Evolutionary conservation across 2,329 filamentous ascomycete genomes (phyloP).

Genomic region (Arthroderma sp.): DNA sequence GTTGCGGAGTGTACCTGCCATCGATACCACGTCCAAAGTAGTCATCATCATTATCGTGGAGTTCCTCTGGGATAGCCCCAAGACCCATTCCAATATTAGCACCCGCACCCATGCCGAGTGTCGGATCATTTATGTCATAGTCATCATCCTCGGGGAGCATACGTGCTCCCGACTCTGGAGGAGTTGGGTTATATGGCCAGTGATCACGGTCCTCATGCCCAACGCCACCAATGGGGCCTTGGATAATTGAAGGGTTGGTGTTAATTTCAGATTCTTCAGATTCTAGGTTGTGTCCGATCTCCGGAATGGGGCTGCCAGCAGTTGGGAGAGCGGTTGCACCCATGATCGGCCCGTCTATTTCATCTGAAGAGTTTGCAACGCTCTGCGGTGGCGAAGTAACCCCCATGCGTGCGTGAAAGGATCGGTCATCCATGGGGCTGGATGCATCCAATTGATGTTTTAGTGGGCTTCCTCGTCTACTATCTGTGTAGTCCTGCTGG

Average conservation of each 20-base stretch:
- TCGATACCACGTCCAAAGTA: conserved; percentile 21
- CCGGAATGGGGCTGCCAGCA: conserved; percentile 58
- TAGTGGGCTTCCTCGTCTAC: conserved; percentile 31
- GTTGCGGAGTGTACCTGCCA: background rate
- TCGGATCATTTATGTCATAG: conserved; percentile 2
- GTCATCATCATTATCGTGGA: conserved; percentile 47
- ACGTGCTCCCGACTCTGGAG: conserved; percentile 28
- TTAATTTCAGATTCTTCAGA: conserved; percentile 46
- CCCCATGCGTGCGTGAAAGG: conserved; percentile 26
- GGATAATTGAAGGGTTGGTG: conserved; percentile 74
- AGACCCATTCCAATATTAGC: conserved; percentile 1
- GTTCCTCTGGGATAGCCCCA: conserved; percentile 32
- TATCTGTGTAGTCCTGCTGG: conserved; percentile 13
- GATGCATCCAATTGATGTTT: conserved; percentile 30
- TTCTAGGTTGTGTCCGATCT: conserved; percentile 54
- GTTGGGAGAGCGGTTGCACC: conserved; percentile 58
- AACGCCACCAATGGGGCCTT: conserved; percentile 54
- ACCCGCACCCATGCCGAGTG: background rate
- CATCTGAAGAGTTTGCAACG: conserved; percentile 33
- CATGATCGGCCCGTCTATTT: conserved; percentile 43
- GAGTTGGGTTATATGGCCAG: conserved; percentile 46
- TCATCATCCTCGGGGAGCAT: conserved; percentile 19
- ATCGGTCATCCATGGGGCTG: conserved; percentile 23
- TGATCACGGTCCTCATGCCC: conserved; percentile 36
- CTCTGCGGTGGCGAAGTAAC: conserved; percentile 43